Evolutionary conservation across 176 grass and related monocot species (phyloP), one percentile per base, ranked within the genome.

Genomic region (Aechmea fasciata): DNA sequence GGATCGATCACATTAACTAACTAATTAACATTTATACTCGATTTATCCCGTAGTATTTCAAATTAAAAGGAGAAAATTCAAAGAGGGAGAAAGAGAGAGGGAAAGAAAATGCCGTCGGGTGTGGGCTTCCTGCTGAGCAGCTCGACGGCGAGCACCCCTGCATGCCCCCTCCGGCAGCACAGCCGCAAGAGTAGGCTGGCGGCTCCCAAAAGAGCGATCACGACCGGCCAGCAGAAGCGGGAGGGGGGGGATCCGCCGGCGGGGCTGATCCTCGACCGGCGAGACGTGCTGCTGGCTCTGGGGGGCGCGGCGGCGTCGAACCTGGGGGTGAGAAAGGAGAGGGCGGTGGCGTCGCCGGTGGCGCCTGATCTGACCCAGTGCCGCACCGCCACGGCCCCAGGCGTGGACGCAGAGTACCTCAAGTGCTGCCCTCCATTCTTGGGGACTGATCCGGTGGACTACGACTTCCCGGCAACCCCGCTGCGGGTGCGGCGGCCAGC

Each of bases 341-440:
- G 19, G 15, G 74, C 63, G 12, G 11, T 78, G 62, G 74, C 75
- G 3, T 6, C 10, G 7, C 81, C 81, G 23, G 14, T 83, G 0
- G 20, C 75, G 1, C 81, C 75, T 29, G 81, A 83, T n/a, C 75
- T 83, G 14, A 9, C 47, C 20, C 73, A 41, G 71, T 83, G 81
- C 63, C 51, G 68, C 20, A 0, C 11, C 11, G 33, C 74, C 48
- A 14, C 11, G 2, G 18, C 12, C 5, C 0, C 47, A 0, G 17
- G 1, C 3, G 52, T 64, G 14, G 0, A 2, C 10, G 1, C 1
- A 3, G n/a, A n/a, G n/a, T n/a, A n/a, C n/a, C n/a, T n/a, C n/a
- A 33, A 66, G 11, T 83, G 81, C 64, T 83, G 81, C 69, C 75
- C 69, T 3, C 75, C 81, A 0, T 78, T 69, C 69, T 53, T 0